Evolutionary conservation across 1,284 basidiomycete genomes (phyloP).

Genomic region (Melanopsichium pennsylvanicum): DNA sequence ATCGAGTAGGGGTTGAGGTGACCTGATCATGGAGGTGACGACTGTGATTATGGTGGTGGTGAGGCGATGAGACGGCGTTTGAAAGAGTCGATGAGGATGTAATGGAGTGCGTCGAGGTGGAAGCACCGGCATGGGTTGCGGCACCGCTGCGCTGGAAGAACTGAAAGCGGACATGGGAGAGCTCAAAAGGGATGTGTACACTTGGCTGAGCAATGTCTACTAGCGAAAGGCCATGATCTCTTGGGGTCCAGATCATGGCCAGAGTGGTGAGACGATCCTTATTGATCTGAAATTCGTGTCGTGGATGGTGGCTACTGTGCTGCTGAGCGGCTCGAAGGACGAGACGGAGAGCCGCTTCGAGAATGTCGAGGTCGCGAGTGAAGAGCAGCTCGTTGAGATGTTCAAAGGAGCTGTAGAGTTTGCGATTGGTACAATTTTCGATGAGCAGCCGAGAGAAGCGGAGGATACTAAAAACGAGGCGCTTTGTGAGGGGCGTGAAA

Average conservation of each 20-base stretch:
- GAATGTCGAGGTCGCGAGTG: slow-evolving; percentile 86
- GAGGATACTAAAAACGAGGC: slow-evolving; percentile 79
- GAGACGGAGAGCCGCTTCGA: slow-evolving; percentile 83
- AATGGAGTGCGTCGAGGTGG: slow-evolving; percentile 13
- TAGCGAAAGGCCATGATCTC: slow-evolving; percentile 67
- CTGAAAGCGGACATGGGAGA: slow-evolving; percentile 66
- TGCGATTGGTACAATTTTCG: slow-evolving; percentile 97
- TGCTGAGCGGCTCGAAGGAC: slow-evolving; percentile 92
- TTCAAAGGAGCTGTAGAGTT: slow-evolving; percentile 97
- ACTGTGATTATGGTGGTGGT: slow-evolving; percentile 8
- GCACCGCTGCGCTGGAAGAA: slow-evolving; percentile 66
- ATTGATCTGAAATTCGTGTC: slow-evolving; percentile 54
- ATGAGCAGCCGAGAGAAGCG: slow-evolving; percentile 86
- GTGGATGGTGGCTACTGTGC: slow-evolving; percentile 72
- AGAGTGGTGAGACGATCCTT: slow-evolving; percentile 57
- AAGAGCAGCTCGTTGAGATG: slow-evolving; percentile 86
- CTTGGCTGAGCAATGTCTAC: slow-evolving; percentile 65
- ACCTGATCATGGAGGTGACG: slow-evolving; percentile 15
- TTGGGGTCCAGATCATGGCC: slow-evolving; percentile 59
- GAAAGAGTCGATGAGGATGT: slow-evolving; percentile 19
- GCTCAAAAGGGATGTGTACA: slow-evolving; percentile 57
- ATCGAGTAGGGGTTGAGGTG: slow-evolving; percentile 36
- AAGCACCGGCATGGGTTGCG: slow-evolving; percentile 2
- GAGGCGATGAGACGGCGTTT: slow-evolving; percentile 11
- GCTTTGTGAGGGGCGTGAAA: slow-evolving; percentile 81